These are phyloP conservation scores for Iberis pinnata DNA, from an alignment of 345 rosid genomes.

Conservation along the genomic window DNA sequence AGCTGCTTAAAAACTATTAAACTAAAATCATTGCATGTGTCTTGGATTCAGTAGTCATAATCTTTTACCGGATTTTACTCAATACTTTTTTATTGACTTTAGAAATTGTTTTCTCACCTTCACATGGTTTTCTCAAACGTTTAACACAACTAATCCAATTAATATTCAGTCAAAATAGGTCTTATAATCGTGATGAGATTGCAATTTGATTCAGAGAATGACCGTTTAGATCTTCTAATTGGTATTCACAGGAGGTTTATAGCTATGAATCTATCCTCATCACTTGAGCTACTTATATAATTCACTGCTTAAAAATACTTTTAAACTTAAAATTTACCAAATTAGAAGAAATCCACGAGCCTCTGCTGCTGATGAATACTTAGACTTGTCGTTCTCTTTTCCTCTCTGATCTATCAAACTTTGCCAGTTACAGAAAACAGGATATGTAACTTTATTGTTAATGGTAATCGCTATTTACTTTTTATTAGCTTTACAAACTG, in stretches of 20 bases:
- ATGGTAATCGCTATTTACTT: too few relatives aligned
- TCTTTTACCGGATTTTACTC: conserved; percentile 23
- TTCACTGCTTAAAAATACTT: neutral
- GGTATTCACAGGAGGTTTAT: too few relatives aligned
- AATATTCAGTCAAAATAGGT: too few relatives aligned
- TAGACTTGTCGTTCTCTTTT: neutral
- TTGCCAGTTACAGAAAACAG: conserved; percentile 6
- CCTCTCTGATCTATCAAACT: neutral
- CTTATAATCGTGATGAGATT: too few relatives aligned
- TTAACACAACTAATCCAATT: too few relatives aligned
- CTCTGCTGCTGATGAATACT: neutral
- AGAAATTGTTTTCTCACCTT: too few relatives aligned
- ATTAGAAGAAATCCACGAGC: conserved; percentile 10
- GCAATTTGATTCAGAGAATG: neutral
- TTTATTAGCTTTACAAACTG: too few relatives aligned
- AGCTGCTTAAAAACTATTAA: neutral
- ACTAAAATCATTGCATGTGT: conserved; percentile 11
- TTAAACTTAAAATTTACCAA: conserved; percentile 2
- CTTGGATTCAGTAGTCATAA: conserved; percentile 19
- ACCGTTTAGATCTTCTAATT: neutral
- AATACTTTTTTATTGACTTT: neutral
- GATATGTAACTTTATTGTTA: neutral
- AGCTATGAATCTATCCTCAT: too few relatives aligned
- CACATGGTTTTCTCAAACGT: too few relatives aligned
- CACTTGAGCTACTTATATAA: too few relatives aligned